Evolutionary conservation across 2,329 filamentous ascomycete genomes (phyloP).

Genomic region (Colletotrichum aenigma): DNA sequence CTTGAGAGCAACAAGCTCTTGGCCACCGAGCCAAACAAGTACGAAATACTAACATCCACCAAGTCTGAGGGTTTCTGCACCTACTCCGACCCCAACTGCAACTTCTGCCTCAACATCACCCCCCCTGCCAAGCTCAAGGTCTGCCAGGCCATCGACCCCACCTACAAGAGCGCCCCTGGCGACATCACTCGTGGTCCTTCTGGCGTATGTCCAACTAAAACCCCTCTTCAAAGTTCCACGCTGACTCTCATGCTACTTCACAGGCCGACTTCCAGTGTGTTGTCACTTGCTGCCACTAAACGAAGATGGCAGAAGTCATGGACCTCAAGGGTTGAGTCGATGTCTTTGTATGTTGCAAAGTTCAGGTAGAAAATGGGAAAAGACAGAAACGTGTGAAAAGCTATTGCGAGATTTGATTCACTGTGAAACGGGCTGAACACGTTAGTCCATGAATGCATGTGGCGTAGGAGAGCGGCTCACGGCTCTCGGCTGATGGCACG

Average conservation of each 20-base stretch:
- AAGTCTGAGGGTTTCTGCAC: neutral
- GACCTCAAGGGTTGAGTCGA: neutral
- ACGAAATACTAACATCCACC: neutral
- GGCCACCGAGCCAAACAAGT: fast-evolving
- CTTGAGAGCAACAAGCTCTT: neutral
- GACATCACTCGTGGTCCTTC: neutral
- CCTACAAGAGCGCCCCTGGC: neutral
- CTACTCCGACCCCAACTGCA: conserved; percentile 1
- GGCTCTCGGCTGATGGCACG: neutral
- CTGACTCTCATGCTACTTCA: neutral
- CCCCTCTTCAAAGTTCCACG: neutral
- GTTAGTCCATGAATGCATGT: neutral
- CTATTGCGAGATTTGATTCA: neutral
- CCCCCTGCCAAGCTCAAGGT: neutral
- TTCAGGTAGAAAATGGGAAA: neutral
- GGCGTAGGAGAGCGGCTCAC: neutral
- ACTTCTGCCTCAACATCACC: neutral
- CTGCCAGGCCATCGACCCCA: neutral
- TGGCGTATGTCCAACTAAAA: neutral
- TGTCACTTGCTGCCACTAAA: neutral
- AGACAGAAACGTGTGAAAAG: neutral
- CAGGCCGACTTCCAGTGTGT: neutral
- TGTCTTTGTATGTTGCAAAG: neutral
- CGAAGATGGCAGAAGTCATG: neutral
- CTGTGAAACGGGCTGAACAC: neutral